These are phyloP conservation scores for Geranium rotundifolium DNA, from an alignment of 345 rosid genomes.

Conservation along the genomic window DNA sequence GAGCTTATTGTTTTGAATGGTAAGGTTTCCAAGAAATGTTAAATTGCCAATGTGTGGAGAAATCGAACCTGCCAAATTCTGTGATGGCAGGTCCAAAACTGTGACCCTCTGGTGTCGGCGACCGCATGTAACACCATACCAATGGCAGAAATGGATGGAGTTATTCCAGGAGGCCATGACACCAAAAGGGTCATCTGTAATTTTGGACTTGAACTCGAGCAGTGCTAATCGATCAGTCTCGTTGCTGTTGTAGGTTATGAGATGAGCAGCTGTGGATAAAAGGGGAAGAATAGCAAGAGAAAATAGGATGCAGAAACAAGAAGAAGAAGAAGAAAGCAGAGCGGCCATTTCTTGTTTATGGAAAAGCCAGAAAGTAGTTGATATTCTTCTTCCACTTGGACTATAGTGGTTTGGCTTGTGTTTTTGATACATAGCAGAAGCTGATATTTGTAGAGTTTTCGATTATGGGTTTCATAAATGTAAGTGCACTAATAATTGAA, in stretches of 20 bases:
- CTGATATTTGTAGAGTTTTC: too few relatives aligned
- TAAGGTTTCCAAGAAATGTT: not conserved
- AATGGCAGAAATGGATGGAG: slow-evolving; percentile 4
- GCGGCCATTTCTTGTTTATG: too few relatives aligned
- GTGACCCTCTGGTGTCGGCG: not conserved
- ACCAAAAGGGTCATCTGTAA: not conserved
- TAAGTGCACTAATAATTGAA: too few relatives aligned
- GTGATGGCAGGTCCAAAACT: not conserved
- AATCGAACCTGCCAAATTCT: not conserved
- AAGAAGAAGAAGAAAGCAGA: too few relatives aligned
- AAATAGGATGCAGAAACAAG: too few relatives aligned
- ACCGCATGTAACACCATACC: not conserved
- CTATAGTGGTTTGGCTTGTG: too few relatives aligned
- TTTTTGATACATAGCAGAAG: too few relatives aligned
- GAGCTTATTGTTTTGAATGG: not conserved
- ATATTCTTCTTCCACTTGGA: too few relatives aligned
- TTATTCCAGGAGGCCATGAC: slow-evolving; percentile 4
- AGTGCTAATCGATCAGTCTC: slow-evolving; percentile 2
- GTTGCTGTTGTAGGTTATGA: not conserved
- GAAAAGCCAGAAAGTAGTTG: too few relatives aligned
- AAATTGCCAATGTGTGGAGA: slow-evolving; percentile 1
- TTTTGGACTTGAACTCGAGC: slow-evolving; percentile 4
- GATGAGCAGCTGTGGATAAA: too few relatives aligned
- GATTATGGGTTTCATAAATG: too few relatives aligned
- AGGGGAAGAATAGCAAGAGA: too few relatives aligned